Evolutionary conservation across 1,139 yeast genomes (phyloP).

Genomic region (Suhomyces ambrosiae): DNA sequence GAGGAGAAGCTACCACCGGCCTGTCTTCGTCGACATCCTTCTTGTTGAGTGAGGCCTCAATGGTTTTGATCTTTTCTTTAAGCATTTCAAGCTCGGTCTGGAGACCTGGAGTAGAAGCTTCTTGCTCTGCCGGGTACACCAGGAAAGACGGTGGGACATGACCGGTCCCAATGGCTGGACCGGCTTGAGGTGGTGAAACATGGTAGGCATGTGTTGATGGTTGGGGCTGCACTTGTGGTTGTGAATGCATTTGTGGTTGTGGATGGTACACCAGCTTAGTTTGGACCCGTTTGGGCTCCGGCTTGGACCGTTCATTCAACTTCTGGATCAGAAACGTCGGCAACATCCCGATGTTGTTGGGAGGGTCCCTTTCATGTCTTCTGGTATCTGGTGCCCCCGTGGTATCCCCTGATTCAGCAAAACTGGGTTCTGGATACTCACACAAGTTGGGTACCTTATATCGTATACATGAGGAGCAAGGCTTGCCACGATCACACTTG

Average conservation of each 20-base stretch:
- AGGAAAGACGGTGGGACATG: too few species aligned
- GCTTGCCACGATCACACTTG: slow-evolving; percentile 26
- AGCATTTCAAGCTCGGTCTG: slow-evolving; percentile 28
- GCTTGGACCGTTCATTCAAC: slow-evolving; percentile 2
- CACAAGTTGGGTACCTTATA: slow-evolving; percentile 29
- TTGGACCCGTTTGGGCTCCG: slow-evolving; percentile 1
- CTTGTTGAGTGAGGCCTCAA: slow-evolving; percentile 41
- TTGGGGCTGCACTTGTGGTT: not conserved
- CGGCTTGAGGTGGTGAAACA: not conserved
- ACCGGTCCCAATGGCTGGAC: too few species aligned
- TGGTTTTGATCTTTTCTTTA: slow-evolving; percentile 42
- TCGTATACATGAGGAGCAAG: slow-evolving; percentile 25
- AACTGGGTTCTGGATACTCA: slow-evolving; percentile 30
- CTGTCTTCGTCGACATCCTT: slow-evolving; percentile 1
- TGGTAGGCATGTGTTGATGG: not conserved
- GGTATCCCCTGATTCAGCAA: slow-evolving; percentile 13
- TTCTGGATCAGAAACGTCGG: slow-evolving; percentile 20
- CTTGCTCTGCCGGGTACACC: slow-evolving; percentile 1
- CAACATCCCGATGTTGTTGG: slow-evolving; percentile 9
- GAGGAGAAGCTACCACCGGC: not conserved
- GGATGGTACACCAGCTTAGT: not conserved
- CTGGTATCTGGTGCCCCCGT: slow-evolving; percentile 1
- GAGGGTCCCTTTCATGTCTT: slow-evolving; percentile 1
- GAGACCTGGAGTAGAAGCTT: slow-evolving; percentile 4
- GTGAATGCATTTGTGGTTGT: too few species aligned